Conservation (phyloP, 2,329 filamentous ascomycete species). For the Celoporthe dispersa region DNA sequence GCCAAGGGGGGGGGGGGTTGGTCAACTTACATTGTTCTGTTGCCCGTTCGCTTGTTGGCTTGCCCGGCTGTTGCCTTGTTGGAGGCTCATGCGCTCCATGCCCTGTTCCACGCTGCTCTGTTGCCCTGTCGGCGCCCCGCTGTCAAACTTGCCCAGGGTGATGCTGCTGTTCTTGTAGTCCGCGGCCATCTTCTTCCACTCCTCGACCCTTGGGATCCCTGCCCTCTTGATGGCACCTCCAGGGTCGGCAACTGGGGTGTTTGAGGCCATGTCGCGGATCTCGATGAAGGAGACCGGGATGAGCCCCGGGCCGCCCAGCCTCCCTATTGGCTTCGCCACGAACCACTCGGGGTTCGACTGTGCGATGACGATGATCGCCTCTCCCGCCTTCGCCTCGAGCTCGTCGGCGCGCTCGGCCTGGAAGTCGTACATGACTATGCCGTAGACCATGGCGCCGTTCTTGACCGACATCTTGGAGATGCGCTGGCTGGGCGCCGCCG, state of each 20-base stretch:
- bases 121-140: constrained; percentile 46
- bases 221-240: constrained; percentile 84
- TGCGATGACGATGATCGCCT: constrained; percentile 97
- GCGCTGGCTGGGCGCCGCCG: constrained; percentile 49
- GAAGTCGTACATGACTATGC: constrained; percentile 97
- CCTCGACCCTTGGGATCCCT: constrained; percentile 91
- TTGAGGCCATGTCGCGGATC: constrained; percentile 90
- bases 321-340: constrained; percentile 97
- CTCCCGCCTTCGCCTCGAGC: constrained; percentile 89
- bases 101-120: constrained; percentile 66
- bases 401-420: constrained; percentile 94
- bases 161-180: constrained; percentile 99
- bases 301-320: constrained; percentile 90
- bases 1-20: neutral
- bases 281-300: constrained; percentile 98
- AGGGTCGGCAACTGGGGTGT: constrained; percentile 79
- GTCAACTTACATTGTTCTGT: constrained; percentile 51
- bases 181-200: constrained; percentile 99
- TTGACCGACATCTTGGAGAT: constrained; percentile 55
- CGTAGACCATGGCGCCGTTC: constrained; percentile 87
- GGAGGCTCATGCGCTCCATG: constrained; percentile 80
- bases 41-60: constrained; percentile 52
- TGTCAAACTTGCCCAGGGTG: constrained; percentile 87
- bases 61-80: constrained; percentile 54
- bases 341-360: constrained; percentile 99